Conservation (phyloP, 208 protist genomes). For the Acanthamoeba quina region DNA sequence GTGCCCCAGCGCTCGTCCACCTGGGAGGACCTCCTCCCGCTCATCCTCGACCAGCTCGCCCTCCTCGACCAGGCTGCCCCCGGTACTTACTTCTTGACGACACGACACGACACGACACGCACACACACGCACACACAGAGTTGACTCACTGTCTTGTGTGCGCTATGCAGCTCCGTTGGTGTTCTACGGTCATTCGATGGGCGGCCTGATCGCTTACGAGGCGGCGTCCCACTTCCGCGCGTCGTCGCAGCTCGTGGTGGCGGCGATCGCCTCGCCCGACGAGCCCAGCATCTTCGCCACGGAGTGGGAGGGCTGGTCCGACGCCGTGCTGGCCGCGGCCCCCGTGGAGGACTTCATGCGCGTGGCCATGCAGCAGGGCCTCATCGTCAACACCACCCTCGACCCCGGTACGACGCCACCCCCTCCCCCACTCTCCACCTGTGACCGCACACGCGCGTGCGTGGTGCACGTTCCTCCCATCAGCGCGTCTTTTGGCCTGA, state of each 20-base stretch:
- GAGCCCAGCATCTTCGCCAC: constrained; percentile 18
- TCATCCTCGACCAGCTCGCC: neutral
- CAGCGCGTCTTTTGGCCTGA: too few relatives aligned
- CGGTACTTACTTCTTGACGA: too few relatives aligned
- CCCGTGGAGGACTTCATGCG: constrained; percentile 17
- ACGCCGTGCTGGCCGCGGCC: neutral
- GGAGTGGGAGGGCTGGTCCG: constrained; percentile 6
- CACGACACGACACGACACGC: too few relatives aligned
- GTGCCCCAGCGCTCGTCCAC: neutral
- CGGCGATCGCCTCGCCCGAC: constrained; percentile 40
- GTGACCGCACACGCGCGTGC: too few relatives aligned
- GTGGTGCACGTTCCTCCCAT: too few relatives aligned
- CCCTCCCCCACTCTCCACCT: neutral
- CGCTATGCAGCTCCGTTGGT: neutral
- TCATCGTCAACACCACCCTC: constrained; percentile 10
- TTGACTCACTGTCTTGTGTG: neutral
- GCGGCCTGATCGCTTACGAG: constrained; percentile 26
- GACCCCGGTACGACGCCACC: neutral
- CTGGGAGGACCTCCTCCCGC: constrained; percentile 4
- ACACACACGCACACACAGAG: too few relatives aligned
- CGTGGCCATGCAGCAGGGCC: constrained; percentile 8
- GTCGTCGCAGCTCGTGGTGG: neutral
- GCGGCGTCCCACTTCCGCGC: constrained; percentile 8
- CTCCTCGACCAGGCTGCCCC: neutral
- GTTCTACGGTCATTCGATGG: constrained; percentile 53